phyloP scores from a whole-genome alignment of 2,329 filamentous ascomycete genomes.

The Colletotrichum chlorophyti region DNA sequence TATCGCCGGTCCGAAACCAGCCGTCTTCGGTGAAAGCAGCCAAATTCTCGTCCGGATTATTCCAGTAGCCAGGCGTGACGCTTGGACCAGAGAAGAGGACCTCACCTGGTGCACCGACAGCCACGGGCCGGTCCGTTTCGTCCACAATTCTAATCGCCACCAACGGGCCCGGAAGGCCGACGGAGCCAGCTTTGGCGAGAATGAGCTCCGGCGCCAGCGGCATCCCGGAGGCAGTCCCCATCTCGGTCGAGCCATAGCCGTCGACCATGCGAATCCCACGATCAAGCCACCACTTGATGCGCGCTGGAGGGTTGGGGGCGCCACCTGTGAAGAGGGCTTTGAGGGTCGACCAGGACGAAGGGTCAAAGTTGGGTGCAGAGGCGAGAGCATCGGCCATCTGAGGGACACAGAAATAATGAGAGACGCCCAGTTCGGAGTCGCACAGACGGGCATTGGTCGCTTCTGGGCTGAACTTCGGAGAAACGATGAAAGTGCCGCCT shows the following conservation, averaged over 20 bases:
- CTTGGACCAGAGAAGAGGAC: conserved; percentile 10
- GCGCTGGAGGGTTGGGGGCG: conserved; percentile 18
- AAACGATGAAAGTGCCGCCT: conserved; percentile 13
- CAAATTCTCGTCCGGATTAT: conserved; percentile 8
- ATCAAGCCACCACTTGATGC: conserved; percentile 19
- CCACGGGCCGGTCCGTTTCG: background rate
- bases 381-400: conserved; percentile 25
- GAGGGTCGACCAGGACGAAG: conserved; percentile 4
- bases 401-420: conserved; percentile 25
- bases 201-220: conserved; percentile 6
- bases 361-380: conserved; percentile 5
- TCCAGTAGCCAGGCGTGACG: conserved; percentile 21
- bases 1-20: conserved; percentile 27
- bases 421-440: background rate
- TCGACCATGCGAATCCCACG: conserved; percentile 17
- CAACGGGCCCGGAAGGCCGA: conserved; percentile 19
- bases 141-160: conserved; percentile 19
- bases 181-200: conserved; percentile 15
- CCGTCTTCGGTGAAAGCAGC: conserved; percentile 18
- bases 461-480: conserved; percentile 13
- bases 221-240: conserved; percentile 18
- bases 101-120: conserved; percentile 12
- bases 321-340: conserved; percentile 22
- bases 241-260: conserved; percentile 22
- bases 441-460: conserved; percentile 7